Evolutionary conservation across 2,329 filamentous ascomycete genomes (phyloP), one percentile per base, ranked within the genome.

Genomic region (Moelleriella libera): DNA sequence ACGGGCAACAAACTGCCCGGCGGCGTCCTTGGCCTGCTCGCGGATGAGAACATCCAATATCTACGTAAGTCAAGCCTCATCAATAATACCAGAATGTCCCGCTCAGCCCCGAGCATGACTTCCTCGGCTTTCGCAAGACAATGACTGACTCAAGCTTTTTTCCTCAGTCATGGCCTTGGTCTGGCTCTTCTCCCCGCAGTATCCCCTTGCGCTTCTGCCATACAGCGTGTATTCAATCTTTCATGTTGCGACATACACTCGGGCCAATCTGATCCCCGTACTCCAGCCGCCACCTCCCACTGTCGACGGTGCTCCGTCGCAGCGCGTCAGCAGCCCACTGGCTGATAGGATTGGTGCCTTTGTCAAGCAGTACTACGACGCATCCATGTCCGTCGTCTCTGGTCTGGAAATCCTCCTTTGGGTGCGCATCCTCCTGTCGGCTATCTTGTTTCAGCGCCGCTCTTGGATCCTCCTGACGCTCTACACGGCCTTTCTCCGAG

Each of bases 151-250:
- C 42, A 11, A 30, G 30, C 12, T 12, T 8, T 8, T 32, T 6
- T 6, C 48, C 53, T 32, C 60, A 94, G 89, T 80, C 58, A 89
- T 97, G 85, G 88, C 89, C 48, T 75, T 97, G 52, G 79, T 97
- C 59, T 98, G 92, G 92, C 85, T 98, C 58, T 83, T 90, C 68
- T 82, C 83, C 51, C 85, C 86, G 57, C 89, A 96, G 70, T 84
- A 94, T 59, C 82, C 88, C 39, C 76, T 96, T 57, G 92, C 92
- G 48, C 78, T 98, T 59, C 79, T 96, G 48, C 92, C 92, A 30
- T 98, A 95, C 71, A 83, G 82, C 57, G 87, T 98, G 67, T 98
- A 97, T 78, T 97, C 90, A 50, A 69, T 97, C 67, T 98, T 98
- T 82, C 92, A 98, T 70, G 88, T 97, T 57, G 87, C 89, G 52